These are phyloP conservation scores for Lindgomyces ingoldianus DNA, from an alignment of 495 filamentous ascomycete species.

Conservation along the genomic window DNA sequence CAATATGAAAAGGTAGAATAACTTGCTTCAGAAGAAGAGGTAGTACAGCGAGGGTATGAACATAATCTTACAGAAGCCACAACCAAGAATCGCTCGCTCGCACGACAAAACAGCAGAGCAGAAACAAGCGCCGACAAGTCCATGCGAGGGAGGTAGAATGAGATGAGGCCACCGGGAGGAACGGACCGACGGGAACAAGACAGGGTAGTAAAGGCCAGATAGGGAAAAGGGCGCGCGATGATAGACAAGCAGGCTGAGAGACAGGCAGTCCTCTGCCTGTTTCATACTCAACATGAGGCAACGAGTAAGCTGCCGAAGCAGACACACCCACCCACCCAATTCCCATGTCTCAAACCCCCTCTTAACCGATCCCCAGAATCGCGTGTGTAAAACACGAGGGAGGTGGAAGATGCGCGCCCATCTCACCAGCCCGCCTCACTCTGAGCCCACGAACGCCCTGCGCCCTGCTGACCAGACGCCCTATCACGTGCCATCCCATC, in stretches of 20 bases:
- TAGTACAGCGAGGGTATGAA: constrained; percentile 30
- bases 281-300: not conserved
- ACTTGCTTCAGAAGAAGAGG: no score
- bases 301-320: not conserved
- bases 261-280: no score
- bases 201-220: no score
- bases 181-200: no score
- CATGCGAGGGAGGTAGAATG: not conserved
- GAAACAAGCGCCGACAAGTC: not conserved
- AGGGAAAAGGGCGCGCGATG: no score
- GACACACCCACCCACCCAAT: not conserved
- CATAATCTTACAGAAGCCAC: not conserved
- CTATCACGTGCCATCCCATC: constrained; percentile 14
- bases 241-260: no score
- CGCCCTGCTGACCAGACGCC: no score
- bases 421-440: not conserved
- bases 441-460: not conserved
- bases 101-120: not conserved
- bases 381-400: no score
- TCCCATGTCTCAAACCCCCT: not conserved
- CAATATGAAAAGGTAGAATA: no score
- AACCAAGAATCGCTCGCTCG: not conserved
- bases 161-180: not conserved
- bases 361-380: no score
- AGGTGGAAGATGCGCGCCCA: no score